Evolutionary conservation across 805 yeast species (phyloP).

Genomic region (Candida awuae): DNA sequence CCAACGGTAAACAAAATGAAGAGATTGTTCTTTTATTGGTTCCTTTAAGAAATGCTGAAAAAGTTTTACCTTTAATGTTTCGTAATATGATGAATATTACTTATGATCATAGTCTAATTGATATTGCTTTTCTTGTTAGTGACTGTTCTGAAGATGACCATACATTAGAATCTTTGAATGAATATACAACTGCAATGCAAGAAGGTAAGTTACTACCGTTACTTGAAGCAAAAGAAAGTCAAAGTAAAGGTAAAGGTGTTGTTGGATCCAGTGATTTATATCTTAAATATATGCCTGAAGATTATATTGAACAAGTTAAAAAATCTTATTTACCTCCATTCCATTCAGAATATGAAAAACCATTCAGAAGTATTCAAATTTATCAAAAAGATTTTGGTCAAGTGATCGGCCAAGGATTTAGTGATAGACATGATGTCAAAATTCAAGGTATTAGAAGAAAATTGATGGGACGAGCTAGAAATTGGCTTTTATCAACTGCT

Average conservation of each 20-base stretch:
- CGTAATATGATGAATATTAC: constrained; percentile 80
- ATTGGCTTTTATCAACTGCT: constrained; percentile 71
- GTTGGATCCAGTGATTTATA: constrained; percentile 57
- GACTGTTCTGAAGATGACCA: constrained; percentile 65
- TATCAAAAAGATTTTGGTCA: constrained; percentile 81
- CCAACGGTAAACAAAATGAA: constrained; percentile 40
- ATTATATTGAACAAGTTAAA: constrained; percentile 48
- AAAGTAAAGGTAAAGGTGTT: constrained; percentile 28
- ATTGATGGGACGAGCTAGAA: constrained; percentile 80
- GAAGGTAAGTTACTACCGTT: constrained; percentile 53
- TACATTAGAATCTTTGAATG: constrained; percentile 57
- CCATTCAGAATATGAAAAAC: constrained; percentile 53
- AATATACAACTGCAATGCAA: constrained; percentile 60
- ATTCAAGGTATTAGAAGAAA: constrained; percentile 81
- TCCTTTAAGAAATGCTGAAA: constrained; percentile 74
- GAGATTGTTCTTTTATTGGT: constrained; percentile 64
- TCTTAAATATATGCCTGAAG: constrained; percentile 57
- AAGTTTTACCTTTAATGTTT: constrained; percentile 74
- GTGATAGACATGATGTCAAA: constrained; percentile 76
- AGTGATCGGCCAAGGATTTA: constrained; percentile 75
- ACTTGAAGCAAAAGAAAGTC: constrained; percentile 36
- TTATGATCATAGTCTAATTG: constrained; percentile 72
- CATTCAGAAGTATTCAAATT: constrained; percentile 73
- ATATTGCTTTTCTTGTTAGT: constrained; percentile 71
- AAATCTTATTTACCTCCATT: constrained; percentile 59